Conservation (phyloP, 2,329 filamentous ascomycete species). For the Conoideocrella luteorostrata region DNA sequence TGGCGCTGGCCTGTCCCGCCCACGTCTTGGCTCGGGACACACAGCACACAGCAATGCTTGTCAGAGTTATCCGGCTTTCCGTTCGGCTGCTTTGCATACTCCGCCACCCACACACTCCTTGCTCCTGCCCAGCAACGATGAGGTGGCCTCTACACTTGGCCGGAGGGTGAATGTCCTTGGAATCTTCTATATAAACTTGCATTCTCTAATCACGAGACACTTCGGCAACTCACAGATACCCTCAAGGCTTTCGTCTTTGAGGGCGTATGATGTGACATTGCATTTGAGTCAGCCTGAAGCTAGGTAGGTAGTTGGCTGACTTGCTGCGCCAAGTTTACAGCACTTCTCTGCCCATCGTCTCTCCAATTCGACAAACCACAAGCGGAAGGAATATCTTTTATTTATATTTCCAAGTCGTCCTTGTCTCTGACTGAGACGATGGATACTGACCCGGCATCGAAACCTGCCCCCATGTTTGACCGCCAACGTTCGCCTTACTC, state of each 20-base stretch:
- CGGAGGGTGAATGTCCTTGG: conserved; percentile 15
- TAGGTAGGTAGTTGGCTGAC: conserved; percentile 4
- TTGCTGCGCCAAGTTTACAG: neutral
- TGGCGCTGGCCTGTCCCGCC: neutral
- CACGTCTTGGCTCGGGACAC: neutral
- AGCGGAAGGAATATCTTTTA: neutral
- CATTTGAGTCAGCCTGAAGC: conserved; percentile 2
- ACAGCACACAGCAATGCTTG: neutral
- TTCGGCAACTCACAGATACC: neutral
- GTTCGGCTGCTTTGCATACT: conserved; percentile 1
- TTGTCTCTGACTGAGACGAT: too few relatives aligned
- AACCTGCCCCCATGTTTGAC: conserved; percentile 12
- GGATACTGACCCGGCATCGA: conserved; percentile 20
- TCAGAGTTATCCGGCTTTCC: conserved; percentile 2
- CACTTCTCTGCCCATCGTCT: neutral
- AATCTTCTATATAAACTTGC: conserved; percentile 10
- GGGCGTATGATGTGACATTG: conserved; percentile 7
- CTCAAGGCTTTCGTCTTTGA: neutral
- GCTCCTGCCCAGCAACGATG: conserved; percentile 15
- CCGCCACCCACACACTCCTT: conserved; percentile 5
- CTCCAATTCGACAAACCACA: neutral
- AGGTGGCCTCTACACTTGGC: conserved; percentile 24
- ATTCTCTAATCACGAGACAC: too few relatives aligned
- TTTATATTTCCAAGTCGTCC: neutral
- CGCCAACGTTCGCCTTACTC: conserved; percentile 7